Conservation (phyloP, 371 early-diverging fungal genomes). For the Gilbertella persicaria region DNA sequence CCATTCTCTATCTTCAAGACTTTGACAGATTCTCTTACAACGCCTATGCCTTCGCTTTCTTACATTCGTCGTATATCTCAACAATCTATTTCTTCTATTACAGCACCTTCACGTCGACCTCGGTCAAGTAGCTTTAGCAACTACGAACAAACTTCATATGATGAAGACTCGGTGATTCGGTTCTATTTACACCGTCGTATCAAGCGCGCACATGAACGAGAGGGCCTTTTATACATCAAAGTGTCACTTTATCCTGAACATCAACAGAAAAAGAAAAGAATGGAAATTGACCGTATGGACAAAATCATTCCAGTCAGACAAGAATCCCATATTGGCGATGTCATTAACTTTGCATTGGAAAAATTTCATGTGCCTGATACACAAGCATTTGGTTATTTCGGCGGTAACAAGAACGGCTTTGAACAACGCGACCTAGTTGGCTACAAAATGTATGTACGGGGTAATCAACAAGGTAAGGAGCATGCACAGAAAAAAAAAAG, state of each 20-base stretch:
- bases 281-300: conserved; percentile 48
- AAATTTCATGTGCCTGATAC: conserved; percentile 52
- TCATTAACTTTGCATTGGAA: conserved; percentile 44
- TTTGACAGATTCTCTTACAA: conserved; percentile 59
- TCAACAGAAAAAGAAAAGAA: conserved; percentile 6
- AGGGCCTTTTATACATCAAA: conserved; percentile 44
- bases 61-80: conserved; percentile 35
- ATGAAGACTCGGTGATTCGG: conserved; percentile 46
- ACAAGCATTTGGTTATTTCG: conserved; percentile 19
- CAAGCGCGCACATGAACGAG: conserved; percentile 39
- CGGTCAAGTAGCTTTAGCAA: conserved; percentile 50
- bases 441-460: conserved; percentile 42
- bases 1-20: conserved; percentile 61
- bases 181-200: conserved; percentile 49
- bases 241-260: conserved; percentile 45
- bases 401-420: neutral
- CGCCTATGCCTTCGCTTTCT: conserved; percentile 54
- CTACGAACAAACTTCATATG: conserved; percentile 42
- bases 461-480: conserved; percentile 31
- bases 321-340: conserved; percentile 36
- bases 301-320: conserved; percentile 48
- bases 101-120: conserved; percentile 19
- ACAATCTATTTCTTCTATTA: conserved; percentile 12
- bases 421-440: conserved; percentile 21
- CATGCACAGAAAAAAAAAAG: neutral